Base-by-base conservation (phyloP, 129 eudicot species). In the Flaveria robusta region DNA sequence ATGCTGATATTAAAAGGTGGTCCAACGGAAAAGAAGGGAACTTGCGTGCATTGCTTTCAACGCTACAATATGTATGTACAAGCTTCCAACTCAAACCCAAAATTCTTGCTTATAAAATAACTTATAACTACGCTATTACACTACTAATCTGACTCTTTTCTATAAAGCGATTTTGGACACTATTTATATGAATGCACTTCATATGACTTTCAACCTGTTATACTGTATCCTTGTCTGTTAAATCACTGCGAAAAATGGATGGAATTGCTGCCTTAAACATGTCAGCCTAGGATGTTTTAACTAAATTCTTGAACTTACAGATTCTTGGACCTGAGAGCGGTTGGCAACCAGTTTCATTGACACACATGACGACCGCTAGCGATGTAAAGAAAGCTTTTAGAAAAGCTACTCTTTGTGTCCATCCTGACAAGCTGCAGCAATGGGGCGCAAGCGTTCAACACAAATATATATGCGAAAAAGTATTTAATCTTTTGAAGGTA, bases 341-440 rank as follows among this genome's bases (percentile, higher is more conserved):
- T 47, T 93, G 98, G 98, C 91, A 91, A 83, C 86, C 97, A 23
- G 72, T 93, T 68, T 69, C 96, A 65, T 47, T 90, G 64, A 85
- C 96, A 12, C 93, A 91, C 64, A 84, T 91, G 11, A 45, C 87
- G 65, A 85, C 90, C 68, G 70, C 85, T 7, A 85, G 71, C 67
- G 98, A 96, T 63, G 98, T 93, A 22, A 90, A 92, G 86, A 93
- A 91, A 82, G 98, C 97, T 68, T 93, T 91, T 84, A 80, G 92
- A 58, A 93, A 87, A 81, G 96, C 98, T 22, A 86, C 98, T 74
- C 97, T 93, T 34, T 85, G 81, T 77, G 97, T 93, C 78, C 98
- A 93, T 83, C 98, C 98, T 41, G 98, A 93, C 77, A 93, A 93
- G 60, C 75, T 93, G 81, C 98, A 93, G 78, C 98, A 93, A 75